Percentiles rank a stretch among this genome's conserved stretches.
Conservation (phyloP, 108 stramenopile genomes). For the Conticribra weissflogii region DNA sequence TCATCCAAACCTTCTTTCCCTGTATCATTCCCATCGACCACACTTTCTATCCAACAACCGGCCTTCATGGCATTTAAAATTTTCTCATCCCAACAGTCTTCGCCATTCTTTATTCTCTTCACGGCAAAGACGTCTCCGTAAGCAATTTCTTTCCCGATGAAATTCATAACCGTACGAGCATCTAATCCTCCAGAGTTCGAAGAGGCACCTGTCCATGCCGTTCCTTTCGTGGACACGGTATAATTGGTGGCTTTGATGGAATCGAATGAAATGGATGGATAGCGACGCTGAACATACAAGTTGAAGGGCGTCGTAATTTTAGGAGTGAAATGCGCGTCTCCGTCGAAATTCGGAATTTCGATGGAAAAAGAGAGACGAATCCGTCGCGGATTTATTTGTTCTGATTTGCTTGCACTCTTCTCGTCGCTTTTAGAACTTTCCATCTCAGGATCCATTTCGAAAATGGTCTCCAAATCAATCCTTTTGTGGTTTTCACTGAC, state of each 20-base stretch:
- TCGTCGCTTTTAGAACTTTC: neutral
- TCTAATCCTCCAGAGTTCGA: slow-evolving; percentile 69
- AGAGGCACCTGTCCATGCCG: slow-evolving; percentile 29
- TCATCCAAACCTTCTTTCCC: neutral
- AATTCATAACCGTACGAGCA: slow-evolving; percentile 65
- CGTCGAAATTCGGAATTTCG: slow-evolving; percentile 2
- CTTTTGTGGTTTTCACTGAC: neutral
- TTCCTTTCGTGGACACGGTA: slow-evolving; percentile 20
- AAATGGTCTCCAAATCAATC: slow-evolving; percentile 39
- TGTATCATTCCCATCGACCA: neutral
- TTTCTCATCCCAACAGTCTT: slow-evolving; percentile 10
- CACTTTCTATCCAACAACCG: slow-evolving; percentile 7
- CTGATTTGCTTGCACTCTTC: slow-evolving; percentile 1
- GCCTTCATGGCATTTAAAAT: neutral
- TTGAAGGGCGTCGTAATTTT: slow-evolving; percentile 27
- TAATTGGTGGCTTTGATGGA: no score
- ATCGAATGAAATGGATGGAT: slow-evolving; percentile 2
- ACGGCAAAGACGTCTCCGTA: slow-evolving; percentile 43
- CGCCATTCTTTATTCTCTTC: slow-evolving; percentile 21
- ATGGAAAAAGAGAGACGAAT: slow-evolving; percentile 36
- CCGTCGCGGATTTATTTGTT: slow-evolving; percentile 14
- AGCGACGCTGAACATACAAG: slow-evolving; percentile 31
- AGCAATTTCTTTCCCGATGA: slow-evolving; percentile 55
- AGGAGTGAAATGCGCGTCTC: slow-evolving; percentile 9
- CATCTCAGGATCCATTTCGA: slow-evolving; percentile 11